Percentiles rank a stretch among this genome's conserved stretches.
Conservation (phyloP, 768 basidiomycete species). For the Obba rivulosa region DNA sequence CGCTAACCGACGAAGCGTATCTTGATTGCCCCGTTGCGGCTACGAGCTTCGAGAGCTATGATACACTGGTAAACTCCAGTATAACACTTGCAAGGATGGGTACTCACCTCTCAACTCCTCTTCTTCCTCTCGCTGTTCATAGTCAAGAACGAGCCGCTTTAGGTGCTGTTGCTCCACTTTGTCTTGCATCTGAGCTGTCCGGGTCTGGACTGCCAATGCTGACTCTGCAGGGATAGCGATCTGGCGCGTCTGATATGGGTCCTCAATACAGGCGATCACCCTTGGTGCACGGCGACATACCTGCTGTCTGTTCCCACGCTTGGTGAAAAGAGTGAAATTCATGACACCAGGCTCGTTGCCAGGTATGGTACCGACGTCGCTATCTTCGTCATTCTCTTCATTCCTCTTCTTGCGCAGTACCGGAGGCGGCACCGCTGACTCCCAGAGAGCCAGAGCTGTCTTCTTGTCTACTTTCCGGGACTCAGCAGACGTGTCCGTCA, state of each 20-base stretch:
- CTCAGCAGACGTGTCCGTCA: slow-evolving; percentile 82
- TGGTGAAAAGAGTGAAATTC: slow-evolving; percentile 91
- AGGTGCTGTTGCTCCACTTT: slow-evolving; percentile 96
- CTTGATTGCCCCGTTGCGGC: slow-evolving; percentile 64
- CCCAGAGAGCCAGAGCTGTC: slow-evolving; percentile 83
- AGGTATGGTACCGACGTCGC: slow-evolving; percentile 26
- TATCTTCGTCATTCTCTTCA: slow-evolving; percentile 55
- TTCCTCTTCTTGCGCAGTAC: slow-evolving; percentile 58
- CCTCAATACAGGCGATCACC: background rate
- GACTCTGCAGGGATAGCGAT: slow-evolving; percentile 86
- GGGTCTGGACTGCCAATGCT: slow-evolving; percentile 84
- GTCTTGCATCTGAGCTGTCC: slow-evolving; percentile 87
- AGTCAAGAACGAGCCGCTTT: slow-evolving; percentile 90
- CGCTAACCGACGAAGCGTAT: slow-evolving; percentile 69
- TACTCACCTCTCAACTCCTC: slow-evolving; percentile 70
- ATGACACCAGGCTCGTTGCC: slow-evolving; percentile 44
- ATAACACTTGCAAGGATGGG: background rate
- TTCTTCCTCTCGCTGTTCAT: slow-evolving; percentile 84
- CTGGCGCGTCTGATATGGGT: slow-evolving; percentile 58
- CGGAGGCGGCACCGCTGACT: slow-evolving; percentile 73
- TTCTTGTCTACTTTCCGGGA: slow-evolving; percentile 85
- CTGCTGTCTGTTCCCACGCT: slow-evolving; percentile 91
- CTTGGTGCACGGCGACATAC: slow-evolving; percentile 32
- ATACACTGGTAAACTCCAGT: background rate
- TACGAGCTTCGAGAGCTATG: slow-evolving; percentile 64